Conservation (phyloP, 129 eudicot genomes). For the sunflower (Helianthus annuus) region HanXRQr2.0-SUNRISE NC_035440.2:53183699-53184198, state of each 20-base stretch:
- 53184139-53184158: constrained; percentile 17
- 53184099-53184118: constrained; percentile 49
- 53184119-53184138: constrained; percentile 34
- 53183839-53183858: constrained; percentile 32
- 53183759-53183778: constrained; percentile 21
- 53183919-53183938: constrained; percentile 27
- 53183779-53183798: constrained; percentile 28
- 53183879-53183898: constrained; percentile 32
- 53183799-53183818: constrained; percentile 54
- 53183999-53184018: constrained; percentile 7
- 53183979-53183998: constrained; percentile 21
- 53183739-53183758: constrained; percentile 25
- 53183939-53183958: constrained; percentile 25
- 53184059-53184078: constrained; percentile 29
- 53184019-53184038: constrained; percentile 28
- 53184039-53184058: constrained; percentile 55
- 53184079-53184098: constrained; percentile 35
- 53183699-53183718: constrained; percentile 9
- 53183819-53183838: constrained; percentile 53
- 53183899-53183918: constrained; percentile 52
- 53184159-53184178: constrained; percentile 30
- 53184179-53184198: constrained; percentile 31
- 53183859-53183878: constrained; percentile 44
- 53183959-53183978: constrained; percentile 39
- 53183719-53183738: neutral